phyloP scores from a whole-genome alignment of 2,329 filamentous ascomycete species.

The Clonostachys rhizophaga region DNA sequence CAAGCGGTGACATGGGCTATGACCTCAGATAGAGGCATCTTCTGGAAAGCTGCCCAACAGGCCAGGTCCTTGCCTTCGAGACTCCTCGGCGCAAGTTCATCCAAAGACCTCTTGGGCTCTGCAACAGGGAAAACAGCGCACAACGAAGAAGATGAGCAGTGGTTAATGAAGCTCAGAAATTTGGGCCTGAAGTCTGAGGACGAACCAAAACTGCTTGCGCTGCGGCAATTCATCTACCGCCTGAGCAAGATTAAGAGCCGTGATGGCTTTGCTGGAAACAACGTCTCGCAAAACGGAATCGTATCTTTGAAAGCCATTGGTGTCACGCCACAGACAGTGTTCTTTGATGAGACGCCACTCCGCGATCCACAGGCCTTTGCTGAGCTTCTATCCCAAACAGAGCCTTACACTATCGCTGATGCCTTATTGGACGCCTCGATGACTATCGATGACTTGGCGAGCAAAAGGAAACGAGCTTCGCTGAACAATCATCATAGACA shows the following conservation, averaged over 20 bases:
- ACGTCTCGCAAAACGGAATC: conserved; percentile 28
- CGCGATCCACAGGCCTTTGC: conserved; percentile 28
- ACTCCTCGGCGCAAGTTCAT: conserved; percentile 48
- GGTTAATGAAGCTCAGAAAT: conserved; percentile 80
- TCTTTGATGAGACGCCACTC: conserved; percentile 76
- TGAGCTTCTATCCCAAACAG: conserved; percentile 22
- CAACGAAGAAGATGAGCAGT: conserved; percentile 92
- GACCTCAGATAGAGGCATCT: conserved; percentile 74
- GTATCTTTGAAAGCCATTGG: conserved; percentile 71
- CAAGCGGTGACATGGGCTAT: conserved; percentile 81
- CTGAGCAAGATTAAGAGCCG: conserved; percentile 68
- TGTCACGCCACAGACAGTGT: conserved; percentile 81
- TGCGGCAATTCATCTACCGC: conserved; percentile 90
- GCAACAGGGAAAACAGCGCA: conserved; percentile 61
- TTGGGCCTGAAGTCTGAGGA: conserved; percentile 80
- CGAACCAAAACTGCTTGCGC: conserved; percentile 80
- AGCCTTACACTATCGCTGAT: conserved; percentile 78
- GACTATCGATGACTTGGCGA: conserved; percentile 68
- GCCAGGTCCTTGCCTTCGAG: conserved; percentile 62
- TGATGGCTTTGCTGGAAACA: conserved; percentile 28
- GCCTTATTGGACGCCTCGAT: conserved; percentile 89
- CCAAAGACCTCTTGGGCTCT: conserved; percentile 50
- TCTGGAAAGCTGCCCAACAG: conserved; percentile 77
- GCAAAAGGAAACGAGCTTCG: conserved; percentile 46
- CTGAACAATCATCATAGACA: conserved; percentile 45